Conservation (phyloP, 768 basidiomycete species). For the Rhodotorula taiwanensis region DNA sequence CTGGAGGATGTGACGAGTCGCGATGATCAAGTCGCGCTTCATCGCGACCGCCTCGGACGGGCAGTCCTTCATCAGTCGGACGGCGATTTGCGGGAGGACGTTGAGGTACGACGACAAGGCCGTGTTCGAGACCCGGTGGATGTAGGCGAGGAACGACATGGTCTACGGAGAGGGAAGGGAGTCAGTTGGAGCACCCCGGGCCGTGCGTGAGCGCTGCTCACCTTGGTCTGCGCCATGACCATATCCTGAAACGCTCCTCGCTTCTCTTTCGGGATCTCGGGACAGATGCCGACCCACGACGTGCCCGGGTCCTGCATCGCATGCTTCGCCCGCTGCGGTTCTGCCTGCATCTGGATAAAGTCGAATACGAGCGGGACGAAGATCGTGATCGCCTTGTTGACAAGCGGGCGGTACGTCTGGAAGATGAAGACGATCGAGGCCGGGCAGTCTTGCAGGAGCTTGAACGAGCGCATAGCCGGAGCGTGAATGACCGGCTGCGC, state of each 20-base stretch:
- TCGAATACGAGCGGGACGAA: constrained; percentile 73
- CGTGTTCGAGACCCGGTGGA: constrained; percentile 62
- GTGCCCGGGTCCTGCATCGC: constrained; percentile 31
- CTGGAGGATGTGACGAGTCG: constrained; percentile 78
- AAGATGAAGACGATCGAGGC: constrained; percentile 85
- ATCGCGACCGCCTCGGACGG: constrained; percentile 69
- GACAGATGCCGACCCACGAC: constrained; percentile 34
- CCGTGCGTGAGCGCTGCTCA: constrained; percentile 39
- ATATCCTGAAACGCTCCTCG: constrained; percentile 48
- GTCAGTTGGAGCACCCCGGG: background rate
- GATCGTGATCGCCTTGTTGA: constrained; percentile 59
- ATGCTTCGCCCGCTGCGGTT: constrained; percentile 35
- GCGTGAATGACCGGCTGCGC: constrained; percentile 24
- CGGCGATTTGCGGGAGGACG: constrained; percentile 65
- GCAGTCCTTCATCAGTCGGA: constrained; percentile 89
- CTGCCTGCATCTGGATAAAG: constrained; percentile 34
- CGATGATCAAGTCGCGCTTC: constrained; percentile 80
- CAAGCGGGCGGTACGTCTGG: constrained; percentile 65
- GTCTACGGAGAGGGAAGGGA: constrained; percentile 53
- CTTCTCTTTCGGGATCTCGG: constrained; percentile 35
- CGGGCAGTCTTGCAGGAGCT: constrained; percentile 87
- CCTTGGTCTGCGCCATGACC: constrained; percentile 66
- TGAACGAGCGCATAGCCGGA: constrained; percentile 71
- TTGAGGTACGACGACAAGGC: constrained; percentile 71
- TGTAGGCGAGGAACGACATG: constrained; percentile 84